Percentiles rank a stretch among this genome's conserved stretches.
These are phyloP conservation scores for Nemania serpens DNA, from an alignment of 2,329 filamentous ascomycete genomes.

Conservation along the genomic window DNA sequence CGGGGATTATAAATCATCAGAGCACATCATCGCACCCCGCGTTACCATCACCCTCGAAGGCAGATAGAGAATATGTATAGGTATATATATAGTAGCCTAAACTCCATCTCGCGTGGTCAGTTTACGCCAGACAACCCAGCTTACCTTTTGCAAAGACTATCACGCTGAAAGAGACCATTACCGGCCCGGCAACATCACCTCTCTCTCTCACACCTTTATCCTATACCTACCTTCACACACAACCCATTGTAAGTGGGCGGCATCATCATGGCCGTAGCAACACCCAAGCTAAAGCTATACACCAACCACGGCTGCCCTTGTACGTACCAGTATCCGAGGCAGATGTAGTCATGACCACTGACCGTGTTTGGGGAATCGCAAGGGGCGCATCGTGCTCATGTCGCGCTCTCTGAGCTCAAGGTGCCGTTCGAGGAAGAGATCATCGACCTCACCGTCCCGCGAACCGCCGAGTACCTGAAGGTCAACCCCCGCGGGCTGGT, in stretches of 20 bases:
- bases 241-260: background rate
- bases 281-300: constrained; percentile 37
- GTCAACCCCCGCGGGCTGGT: constrained; percentile 82
- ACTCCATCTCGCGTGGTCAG: no score
- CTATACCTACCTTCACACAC: background rate
- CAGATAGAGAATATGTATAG: background rate
- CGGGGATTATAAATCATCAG: constrained; percentile 19
- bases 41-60: background rate
- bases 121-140: no score
- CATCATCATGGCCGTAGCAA: constrained; percentile 30
- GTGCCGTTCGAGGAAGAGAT: constrained; percentile 71
- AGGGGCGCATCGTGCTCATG: constrained; percentile 76
- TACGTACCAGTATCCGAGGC: constrained; percentile 20
- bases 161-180: background rate
- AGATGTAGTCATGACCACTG: background rate
- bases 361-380: constrained; percentile 18
- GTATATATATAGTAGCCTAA: background rate
- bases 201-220: background rate
- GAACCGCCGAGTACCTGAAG: constrained; percentile 73
- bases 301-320: constrained; percentile 40
- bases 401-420: constrained; percentile 68
- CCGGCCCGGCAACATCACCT: no score
- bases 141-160: no score
- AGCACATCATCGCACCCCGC: constrained; percentile 22
- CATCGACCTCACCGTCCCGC: constrained; percentile 71